Percentiles rank a stretch among this genome's conserved stretches.
Evolutionary conservation across 345 rosid species (phyloP).

Genomic region (Salix viminalis): DNA sequence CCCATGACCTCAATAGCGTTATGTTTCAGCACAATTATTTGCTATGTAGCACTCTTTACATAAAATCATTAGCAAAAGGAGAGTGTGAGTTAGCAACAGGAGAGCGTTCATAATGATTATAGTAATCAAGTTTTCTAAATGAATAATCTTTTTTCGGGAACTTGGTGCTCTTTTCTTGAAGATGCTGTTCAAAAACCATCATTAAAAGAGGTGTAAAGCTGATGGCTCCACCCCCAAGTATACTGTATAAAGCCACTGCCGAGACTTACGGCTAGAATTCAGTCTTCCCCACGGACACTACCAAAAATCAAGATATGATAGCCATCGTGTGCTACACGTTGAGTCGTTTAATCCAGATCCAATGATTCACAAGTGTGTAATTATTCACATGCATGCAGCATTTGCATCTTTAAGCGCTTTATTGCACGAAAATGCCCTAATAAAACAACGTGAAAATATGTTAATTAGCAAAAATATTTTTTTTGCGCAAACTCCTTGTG

Average conservation of each 20-base stretch:
- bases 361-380: conserved; percentile 29
- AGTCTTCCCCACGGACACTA: conserved; percentile 14
- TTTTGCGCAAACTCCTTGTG: no score
- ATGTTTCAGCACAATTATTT: conserved; percentile 5
- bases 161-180: conserved; percentile 11
- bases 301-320: conserved; percentile 16
- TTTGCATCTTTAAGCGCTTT: no score
- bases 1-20: background rate
- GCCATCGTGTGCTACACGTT: conserved; percentile 27
- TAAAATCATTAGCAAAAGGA: background rate
- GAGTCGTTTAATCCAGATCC: conserved; percentile 16
- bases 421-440: no score
- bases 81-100: background rate
- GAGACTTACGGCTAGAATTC: conserved; percentile 46
- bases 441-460: no score
- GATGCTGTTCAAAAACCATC: conserved; percentile 38
- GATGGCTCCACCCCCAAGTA: conserved; percentile 34
- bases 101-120: conserved; percentile 22
- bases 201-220: conserved; percentile 49
- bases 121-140: conserved; percentile 33
- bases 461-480: no score
- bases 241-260: conserved; percentile 27
- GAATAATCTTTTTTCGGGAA: conserved; percentile 29
- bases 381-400: background rate
- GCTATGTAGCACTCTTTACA: background rate